Conservation (phyloP, 352 stramenopile genomes). For the Phytophthora crassamura region DNA sequence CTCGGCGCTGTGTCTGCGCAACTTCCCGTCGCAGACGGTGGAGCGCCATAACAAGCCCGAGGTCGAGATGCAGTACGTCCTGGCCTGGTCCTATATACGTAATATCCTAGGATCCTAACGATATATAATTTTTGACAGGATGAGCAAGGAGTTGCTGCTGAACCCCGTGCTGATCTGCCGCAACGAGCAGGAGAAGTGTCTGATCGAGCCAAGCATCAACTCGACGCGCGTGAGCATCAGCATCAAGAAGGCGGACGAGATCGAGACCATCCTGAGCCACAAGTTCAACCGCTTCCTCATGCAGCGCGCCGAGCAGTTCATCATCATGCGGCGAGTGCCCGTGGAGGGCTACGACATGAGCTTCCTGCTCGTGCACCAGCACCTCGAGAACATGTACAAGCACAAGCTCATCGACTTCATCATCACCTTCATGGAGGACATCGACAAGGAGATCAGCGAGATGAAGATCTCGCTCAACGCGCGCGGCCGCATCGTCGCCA, state of each 20-base stretch:
- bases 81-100: too few species aligned
- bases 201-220: conserved; percentile 96
- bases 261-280: conserved; percentile 94
- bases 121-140: too few species aligned
- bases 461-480: conserved; percentile 98
- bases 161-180: conserved; percentile 95
- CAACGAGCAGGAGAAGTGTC: conserved; percentile 93
- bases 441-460: conserved; percentile 97
- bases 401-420: conserved; percentile 98
- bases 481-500: conserved; percentile 92
- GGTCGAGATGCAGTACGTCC: conserved; percentile 91
- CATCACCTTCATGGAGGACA: conserved; percentile 98
- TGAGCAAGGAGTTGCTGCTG: conserved; percentile 94
- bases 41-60: conserved; percentile 98
- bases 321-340: conserved; percentile 94
- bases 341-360: conserved; percentile 96
- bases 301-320: conserved; percentile 96
- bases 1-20: conserved; percentile 92
- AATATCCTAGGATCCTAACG: too few species aligned
- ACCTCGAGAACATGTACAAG: conserved; percentile 96
- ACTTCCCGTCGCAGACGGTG: conserved; percentile 96
- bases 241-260: conserved; percentile 97
- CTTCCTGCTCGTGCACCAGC: conserved; percentile 95
- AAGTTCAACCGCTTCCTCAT: conserved; percentile 97
- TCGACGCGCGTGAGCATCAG: conserved; percentile 95